Percentiles rank a stretch among this genome's conserved stretches.
These are phyloP conservation scores for Aspergillus nomiae DNA, from an alignment of 2,329 filamentous ascomycete genomes.

Conservation along the genomic window DNA sequence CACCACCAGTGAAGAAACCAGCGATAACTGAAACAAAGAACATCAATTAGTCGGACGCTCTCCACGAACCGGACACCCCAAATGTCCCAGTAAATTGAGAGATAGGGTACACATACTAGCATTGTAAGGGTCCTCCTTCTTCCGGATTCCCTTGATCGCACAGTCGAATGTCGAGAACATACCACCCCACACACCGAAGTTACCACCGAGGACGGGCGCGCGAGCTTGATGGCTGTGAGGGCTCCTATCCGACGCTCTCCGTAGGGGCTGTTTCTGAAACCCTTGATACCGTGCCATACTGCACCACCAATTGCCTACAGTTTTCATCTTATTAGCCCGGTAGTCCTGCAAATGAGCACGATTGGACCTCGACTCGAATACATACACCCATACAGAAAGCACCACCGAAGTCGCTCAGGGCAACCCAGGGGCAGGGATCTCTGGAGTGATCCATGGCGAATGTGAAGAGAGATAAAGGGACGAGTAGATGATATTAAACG, in stretches of 20 bases:
- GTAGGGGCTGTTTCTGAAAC: constrained; percentile 84
- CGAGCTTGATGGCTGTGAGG: constrained; percentile 96
- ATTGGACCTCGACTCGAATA: constrained; percentile 22
- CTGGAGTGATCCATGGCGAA: constrained; percentile 83
- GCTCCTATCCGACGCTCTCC: constrained; percentile 95
- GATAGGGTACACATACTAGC: constrained; percentile 60
- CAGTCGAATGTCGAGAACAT: constrained; percentile 96
- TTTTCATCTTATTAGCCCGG: constrained; percentile 1
- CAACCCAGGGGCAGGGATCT: constrained; percentile 96
- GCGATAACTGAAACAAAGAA: constrained; percentile 65
- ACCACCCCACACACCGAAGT: constrained; percentile 97
- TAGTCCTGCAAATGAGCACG: not conserved
- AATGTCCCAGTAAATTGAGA: not conserved
- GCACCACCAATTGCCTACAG: constrained; percentile 71
- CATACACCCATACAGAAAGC: constrained; percentile 95
- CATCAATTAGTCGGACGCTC: not conserved
- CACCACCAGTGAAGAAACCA: constrained; percentile 93
- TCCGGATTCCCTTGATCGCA: constrained; percentile 86
- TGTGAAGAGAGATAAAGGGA: constrained; percentile 11
- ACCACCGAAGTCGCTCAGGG: constrained; percentile 95
- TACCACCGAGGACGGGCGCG: constrained; percentile 92
- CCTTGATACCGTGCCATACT: constrained; percentile 97
- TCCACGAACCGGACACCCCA: not conserved
- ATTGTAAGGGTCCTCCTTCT: constrained; percentile 98
- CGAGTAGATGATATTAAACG: constrained; percentile 2